Evolutionary conservation across 2,329 filamentous ascomycete genomes (phyloP).

Genomic region (Myotisia sp.): DNA sequence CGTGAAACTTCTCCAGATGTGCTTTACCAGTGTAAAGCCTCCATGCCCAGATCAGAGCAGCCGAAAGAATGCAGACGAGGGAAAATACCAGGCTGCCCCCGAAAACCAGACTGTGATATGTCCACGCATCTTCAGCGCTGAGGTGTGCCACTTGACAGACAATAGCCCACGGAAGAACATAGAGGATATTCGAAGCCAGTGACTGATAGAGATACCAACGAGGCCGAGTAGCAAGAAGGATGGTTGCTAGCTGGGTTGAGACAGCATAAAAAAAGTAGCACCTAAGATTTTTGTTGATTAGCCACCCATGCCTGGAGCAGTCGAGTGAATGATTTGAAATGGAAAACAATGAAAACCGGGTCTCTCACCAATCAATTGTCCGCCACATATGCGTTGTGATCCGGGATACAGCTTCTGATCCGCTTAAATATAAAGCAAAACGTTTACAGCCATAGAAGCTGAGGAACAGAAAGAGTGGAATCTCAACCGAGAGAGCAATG

Average conservation of each 20-base stretch:
- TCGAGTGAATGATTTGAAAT: constrained; percentile 1
- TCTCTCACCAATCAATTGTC: constrained; percentile 38
- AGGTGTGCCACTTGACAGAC: constrained; percentile 37
- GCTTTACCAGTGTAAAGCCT: constrained; percentile 34
- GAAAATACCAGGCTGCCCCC: constrained; percentile 55
- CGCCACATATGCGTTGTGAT: constrained; percentile 55
- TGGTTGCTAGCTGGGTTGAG: constrained; percentile 49
- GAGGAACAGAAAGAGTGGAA: constrained; percentile 49
- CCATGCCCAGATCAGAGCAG: constrained; percentile 41
- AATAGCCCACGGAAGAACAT: constrained; percentile 58
- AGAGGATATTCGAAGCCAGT: constrained; percentile 51
- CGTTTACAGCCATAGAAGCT: constrained; percentile 43
- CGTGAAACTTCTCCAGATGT: constrained; percentile 14
- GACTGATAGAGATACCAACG: constrained; percentile 56
- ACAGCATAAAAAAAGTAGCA: constrained; percentile 58
- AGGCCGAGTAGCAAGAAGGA: constrained; percentile 50
- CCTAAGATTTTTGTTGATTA: constrained; percentile 18
- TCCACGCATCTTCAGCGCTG: constrained; percentile 46
- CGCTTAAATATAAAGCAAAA: constrained; percentile 51
- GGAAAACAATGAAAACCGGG: neutral
- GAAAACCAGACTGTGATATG: constrained; percentile 52
- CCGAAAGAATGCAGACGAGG: constrained; percentile 42
- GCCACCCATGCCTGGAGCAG: too few species aligned
- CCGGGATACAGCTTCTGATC: constrained; percentile 41
- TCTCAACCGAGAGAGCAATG: constrained; percentile 45